Conservation (phyloP, 1,139 yeast genomes). For the Wickerhamomyces sp. region DNA sequence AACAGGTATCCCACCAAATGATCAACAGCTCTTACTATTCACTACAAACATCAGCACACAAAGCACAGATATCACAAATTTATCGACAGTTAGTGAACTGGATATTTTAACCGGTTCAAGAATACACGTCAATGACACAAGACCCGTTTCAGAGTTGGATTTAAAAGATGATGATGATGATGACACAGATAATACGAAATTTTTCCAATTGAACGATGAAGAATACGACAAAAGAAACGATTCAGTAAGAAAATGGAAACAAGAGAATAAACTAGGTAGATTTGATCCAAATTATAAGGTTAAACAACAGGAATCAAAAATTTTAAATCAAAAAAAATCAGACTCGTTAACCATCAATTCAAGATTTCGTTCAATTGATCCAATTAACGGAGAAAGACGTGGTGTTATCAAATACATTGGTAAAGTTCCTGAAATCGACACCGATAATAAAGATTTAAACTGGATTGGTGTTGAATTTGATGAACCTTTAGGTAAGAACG, state of each 20-base stretch:
- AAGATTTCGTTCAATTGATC: constrained; percentile 32
- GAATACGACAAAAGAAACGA: constrained; percentile 59
- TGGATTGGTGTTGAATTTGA: constrained; percentile 87
- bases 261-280: constrained; percentile 59
- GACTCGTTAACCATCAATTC: constrained; percentile 14
- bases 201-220: constrained; percentile 55
- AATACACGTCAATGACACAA: constrained; percentile 49
- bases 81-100: constrained; percentile 8
- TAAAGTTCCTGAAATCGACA: constrained; percentile 52
- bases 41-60: constrained; percentile 38
- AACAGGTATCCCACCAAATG: constrained; percentile 70
- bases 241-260: constrained; percentile 76
- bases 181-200: constrained; percentile 30
- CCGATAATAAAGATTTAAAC: constrained; percentile 27
- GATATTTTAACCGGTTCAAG: constrained; percentile 27
- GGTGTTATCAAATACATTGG: constrained; percentile 73
- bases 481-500: constrained; percentile 69
- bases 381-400: constrained; percentile 49
- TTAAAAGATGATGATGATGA: constrained; percentile 31
- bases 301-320: constrained; percentile 25
- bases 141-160: constrained; percentile 44
- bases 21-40: constrained; percentile 51
- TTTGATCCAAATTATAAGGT: constrained; percentile 52
- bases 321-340: constrained; percentile 26
- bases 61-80: constrained; percentile 24